Evolutionary conservation across 768 basidiomycete genomes (phyloP).

Genomic region (Rhodocollybia butyracea): DNA sequence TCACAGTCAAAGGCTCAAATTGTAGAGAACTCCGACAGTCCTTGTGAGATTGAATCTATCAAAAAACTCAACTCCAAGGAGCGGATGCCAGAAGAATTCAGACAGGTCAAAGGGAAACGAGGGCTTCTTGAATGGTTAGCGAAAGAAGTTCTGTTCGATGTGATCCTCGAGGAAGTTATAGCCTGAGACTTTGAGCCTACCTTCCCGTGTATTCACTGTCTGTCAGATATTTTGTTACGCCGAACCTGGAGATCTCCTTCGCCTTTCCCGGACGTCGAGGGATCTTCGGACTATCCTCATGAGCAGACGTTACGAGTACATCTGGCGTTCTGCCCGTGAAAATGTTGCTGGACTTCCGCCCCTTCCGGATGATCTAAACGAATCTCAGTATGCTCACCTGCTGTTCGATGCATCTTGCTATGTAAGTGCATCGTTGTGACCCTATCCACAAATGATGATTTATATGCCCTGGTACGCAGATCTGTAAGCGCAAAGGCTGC

Average conservation of each 20-base stretch:
- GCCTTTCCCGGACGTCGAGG: conserved; percentile 46
- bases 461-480: neutral
- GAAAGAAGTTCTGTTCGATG: neutral
- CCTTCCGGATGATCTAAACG: conserved; percentile 44
- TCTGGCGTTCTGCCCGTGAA: conserved; percentile 45
- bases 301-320: conserved; percentile 37
- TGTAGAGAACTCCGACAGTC: neutral
- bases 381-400: conserved; percentile 50
- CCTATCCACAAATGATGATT: neutral
- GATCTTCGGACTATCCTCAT: conserved; percentile 45
- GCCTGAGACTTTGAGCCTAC: neutral
- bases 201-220: neutral
- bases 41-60: too few relatives aligned
- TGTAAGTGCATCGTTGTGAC: conserved; percentile 31
- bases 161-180: conserved; percentile 4
- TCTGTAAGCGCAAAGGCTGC: conserved; percentile 10
- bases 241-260: conserved; percentile 46
- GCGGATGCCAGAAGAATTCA: neutral
- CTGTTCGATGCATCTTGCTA: conserved; percentile 51
- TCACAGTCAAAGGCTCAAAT: too few relatives aligned
- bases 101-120: neutral
- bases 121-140: neutral
- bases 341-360: conserved; percentile 43
- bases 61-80: too few relatives aligned
- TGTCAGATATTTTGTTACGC: conserved; percentile 58